phyloP scores from a whole-genome alignment of 148 eudicot genomes.

The Limonium bicolor region DNA sequence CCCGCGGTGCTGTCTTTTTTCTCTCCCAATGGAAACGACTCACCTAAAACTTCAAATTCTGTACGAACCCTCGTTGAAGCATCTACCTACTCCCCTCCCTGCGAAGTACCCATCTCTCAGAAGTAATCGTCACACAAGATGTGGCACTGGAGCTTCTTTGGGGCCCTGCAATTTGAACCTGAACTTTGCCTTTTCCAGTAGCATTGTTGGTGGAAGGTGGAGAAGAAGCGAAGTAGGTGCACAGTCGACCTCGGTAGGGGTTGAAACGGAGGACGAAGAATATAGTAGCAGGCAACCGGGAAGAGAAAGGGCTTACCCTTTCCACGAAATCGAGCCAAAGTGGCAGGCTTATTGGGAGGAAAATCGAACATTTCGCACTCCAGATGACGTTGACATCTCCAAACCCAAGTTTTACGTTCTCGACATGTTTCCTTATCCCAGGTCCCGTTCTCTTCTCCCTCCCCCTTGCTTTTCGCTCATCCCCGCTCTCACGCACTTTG shows the following conservation, averaged over 20 bases:
- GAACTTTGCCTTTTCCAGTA: too few relatives aligned
- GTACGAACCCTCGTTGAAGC: not conserved
- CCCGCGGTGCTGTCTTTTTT: too few relatives aligned
- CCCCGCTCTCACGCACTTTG: too few relatives aligned
- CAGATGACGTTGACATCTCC: slow-evolving; percentile 74
- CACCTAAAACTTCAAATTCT: too few relatives aligned
- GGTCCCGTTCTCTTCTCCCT: slow-evolving; percentile 18
- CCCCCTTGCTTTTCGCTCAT: not conserved
- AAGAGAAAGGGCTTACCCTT: slow-evolving; percentile 57
- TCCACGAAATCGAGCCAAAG: slow-evolving; percentile 66
- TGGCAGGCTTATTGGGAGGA: slow-evolving; percentile 91
- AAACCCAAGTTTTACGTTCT: slow-evolving; percentile 95
- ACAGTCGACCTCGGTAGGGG: slow-evolving; percentile 4
- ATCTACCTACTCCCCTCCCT: not conserved
- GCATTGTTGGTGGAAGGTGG: slow-evolving; percentile 2
- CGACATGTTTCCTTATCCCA: slow-evolving; percentile 98
- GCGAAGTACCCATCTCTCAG: not conserved
- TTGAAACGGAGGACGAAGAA: not conserved
- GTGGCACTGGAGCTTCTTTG: too few relatives aligned
- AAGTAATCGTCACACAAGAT: slow-evolving; percentile 1
- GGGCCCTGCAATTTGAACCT: too few relatives aligned
- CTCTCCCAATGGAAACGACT: too few relatives aligned
- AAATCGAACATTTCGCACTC: slow-evolving; percentile 67
- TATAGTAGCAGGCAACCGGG: slow-evolving; percentile 9
- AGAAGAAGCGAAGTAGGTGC: slow-evolving; percentile 11